Evolutionary conservation across 805 yeast genomes (phyloP).

Genomic region (Candida insectalens): DNA sequence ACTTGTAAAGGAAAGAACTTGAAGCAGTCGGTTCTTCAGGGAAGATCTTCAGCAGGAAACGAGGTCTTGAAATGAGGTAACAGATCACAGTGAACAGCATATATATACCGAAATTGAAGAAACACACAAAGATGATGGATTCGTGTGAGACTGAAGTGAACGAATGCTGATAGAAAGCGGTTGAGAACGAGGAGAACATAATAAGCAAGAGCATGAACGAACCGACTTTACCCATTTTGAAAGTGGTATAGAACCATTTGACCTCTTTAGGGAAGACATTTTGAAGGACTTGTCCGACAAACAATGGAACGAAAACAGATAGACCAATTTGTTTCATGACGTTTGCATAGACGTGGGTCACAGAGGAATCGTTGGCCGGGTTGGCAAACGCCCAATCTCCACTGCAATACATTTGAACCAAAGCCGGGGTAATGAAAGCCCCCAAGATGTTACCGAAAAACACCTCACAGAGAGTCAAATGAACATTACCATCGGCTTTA

Average conservation of each 20-base stretch:
- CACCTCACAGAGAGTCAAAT: slow-evolving; percentile 71
- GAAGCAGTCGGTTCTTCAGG: slow-evolving; percentile 36
- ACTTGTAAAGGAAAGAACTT: slow-evolving; percentile 35
- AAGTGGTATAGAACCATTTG: slow-evolving; percentile 47
- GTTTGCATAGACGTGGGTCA: slow-evolving; percentile 50
- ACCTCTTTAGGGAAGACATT: slow-evolving; percentile 58
- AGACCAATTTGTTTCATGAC: slow-evolving; percentile 87
- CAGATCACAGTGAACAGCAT: slow-evolving; percentile 64
- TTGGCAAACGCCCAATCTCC: slow-evolving; percentile 69
- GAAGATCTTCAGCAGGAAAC: slow-evolving; percentile 32
- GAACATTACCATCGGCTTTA: slow-evolving; percentile 73
- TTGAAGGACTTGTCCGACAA: slow-evolving; percentile 82
- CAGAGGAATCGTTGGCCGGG: slow-evolving; percentile 52
- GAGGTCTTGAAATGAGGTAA: slow-evolving; percentile 51
- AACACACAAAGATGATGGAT: slow-evolving; percentile 67
- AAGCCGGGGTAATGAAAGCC: slow-evolving; percentile 80
- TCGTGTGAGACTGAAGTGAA: slow-evolving; percentile 43
- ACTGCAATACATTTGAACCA: slow-evolving; percentile 57
- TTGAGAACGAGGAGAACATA: slow-evolving; percentile 54
- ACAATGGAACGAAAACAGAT: slow-evolving; percentile 69
- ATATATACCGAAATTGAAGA: slow-evolving; percentile 76
- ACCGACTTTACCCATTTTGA: slow-evolving; percentile 63
- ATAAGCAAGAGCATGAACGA: slow-evolving; percentile 70
- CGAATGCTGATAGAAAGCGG: slow-evolving; percentile 78
- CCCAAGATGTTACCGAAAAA: slow-evolving; percentile 79